Percentiles rank a stretch among this genome's conserved stretches.
These are phyloP conservation scores for Cystobasidium onofrii DNA, from an alignment of 768 basidiomycete species.

Conservation along the genomic window DNA sequence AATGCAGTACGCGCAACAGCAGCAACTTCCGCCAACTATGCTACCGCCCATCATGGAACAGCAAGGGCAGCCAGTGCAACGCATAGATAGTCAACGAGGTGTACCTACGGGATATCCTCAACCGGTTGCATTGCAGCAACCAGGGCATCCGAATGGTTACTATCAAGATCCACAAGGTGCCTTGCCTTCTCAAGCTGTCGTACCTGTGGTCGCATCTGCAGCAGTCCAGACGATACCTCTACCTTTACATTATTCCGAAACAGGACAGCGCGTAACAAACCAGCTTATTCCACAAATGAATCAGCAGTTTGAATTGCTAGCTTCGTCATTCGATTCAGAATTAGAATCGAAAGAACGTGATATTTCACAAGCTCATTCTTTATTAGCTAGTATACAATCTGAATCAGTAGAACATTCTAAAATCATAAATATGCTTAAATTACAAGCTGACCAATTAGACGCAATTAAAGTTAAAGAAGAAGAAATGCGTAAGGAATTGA, in stretches of 20 bases:
- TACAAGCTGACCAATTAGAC: slow-evolving; percentile 59
- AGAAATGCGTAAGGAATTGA: slow-evolving; percentile 59
- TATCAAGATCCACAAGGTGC: not conserved
- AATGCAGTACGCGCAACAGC: not conserved
- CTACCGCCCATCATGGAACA: not conserved
- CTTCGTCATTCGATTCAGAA: slow-evolving; percentile 83
- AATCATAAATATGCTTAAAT: slow-evolving; percentile 60
- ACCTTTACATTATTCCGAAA: slow-evolving; percentile 72
- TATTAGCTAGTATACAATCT: slow-evolving; percentile 74
- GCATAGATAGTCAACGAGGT: not conserved
- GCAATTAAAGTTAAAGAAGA: slow-evolving; percentile 57
- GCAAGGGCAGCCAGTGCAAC: slow-evolving; percentile 9
- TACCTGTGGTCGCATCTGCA: not conserved
- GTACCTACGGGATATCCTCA: not conserved
- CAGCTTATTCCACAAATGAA: slow-evolving; percentile 76
- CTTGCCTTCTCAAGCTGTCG: not conserved
- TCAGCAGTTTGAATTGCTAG: slow-evolving; percentile 75
- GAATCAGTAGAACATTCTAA: slow-evolving; percentile 82
- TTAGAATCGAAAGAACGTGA: slow-evolving; percentile 84
- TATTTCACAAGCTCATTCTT: slow-evolving; percentile 74
- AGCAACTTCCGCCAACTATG: not conserved
- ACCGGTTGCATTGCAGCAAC: not conserved
- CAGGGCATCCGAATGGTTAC: not conserved
- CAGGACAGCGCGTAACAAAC: slow-evolving; percentile 77
- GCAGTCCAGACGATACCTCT: slow-evolving; percentile 45